phyloP scores from a whole-genome alignment of 2,329 filamentous ascomycete genomes.

The Fusarium chlamydosporum region DNA sequence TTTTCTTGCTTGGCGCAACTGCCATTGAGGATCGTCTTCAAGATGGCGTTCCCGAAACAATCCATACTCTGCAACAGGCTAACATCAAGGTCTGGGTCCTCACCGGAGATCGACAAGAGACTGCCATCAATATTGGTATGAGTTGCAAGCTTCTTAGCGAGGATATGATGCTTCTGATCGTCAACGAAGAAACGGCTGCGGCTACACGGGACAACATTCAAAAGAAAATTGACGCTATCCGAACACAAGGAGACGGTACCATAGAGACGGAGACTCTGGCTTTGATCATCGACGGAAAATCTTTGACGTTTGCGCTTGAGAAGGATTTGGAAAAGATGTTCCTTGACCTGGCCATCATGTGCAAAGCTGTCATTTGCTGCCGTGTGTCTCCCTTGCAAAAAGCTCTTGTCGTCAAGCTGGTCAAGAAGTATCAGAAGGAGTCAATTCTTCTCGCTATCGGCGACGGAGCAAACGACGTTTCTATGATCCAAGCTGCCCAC shows the following conservation, averaged over 20 bases:
- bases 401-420: conserved; percentile 96
- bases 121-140: conserved; percentile 99
- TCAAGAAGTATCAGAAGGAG: conserved; percentile 91
- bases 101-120: conserved; percentile 97
- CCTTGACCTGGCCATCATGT: conserved; percentile 91
- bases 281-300: conserved; percentile 95
- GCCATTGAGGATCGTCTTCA: conserved; percentile 98
- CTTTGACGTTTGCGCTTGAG: conserved; percentile 91
- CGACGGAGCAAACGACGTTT: conserved; percentile 98
- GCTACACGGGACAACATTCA: conserved; percentile 89
- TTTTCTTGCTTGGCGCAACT: conserved; percentile 92
- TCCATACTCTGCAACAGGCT: conserved; percentile 94
- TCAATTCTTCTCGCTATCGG: conserved; percentile 95
- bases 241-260: conserved; percentile 81
- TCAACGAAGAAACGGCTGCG: conserved; percentile 88
- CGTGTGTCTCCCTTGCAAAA: conserved; percentile 98
- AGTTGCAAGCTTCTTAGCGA: conserved; percentile 98
- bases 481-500: conserved; percentile 99
- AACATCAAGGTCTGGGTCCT: conserved; percentile 99
- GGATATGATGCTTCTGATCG: conserved; percentile 97
- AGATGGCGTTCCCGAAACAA: conserved; percentile 97
- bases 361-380: conserved; percentile 98
- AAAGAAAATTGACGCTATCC: conserved; percentile 93
- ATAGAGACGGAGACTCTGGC: conserved; percentile 89
- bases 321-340: conserved; percentile 94